These are phyloP conservation scores for Radiomyces spectabilis DNA, from an alignment of 192 early-diverging fungal genomes.

Conservation along the genomic window DNA sequence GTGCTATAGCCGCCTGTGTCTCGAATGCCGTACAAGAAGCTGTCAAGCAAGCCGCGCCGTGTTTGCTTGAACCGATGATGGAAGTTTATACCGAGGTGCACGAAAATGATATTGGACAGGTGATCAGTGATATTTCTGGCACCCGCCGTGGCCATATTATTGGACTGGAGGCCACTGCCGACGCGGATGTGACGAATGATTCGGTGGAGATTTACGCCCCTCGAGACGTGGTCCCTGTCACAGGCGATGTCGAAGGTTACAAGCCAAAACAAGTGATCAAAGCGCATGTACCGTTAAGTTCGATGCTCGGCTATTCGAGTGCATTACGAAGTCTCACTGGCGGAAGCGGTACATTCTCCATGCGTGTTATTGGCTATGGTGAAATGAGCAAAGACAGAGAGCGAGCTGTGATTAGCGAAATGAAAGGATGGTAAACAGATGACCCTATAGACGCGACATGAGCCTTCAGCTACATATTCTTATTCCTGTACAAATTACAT, in stretches of 20 bases:
- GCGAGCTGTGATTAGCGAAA: constrained; percentile 58
- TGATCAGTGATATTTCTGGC: constrained; percentile 78
- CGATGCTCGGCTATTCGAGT: constrained; percentile 82
- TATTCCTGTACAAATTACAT: no score
- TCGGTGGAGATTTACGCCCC: constrained; percentile 42
- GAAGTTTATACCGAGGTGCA: constrained; percentile 61
- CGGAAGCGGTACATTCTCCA: constrained; percentile 76
- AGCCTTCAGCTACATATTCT: no score
- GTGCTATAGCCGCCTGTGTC: constrained; percentile 56
- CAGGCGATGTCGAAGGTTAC: constrained; percentile 11
- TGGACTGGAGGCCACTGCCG: constrained; percentile 36
- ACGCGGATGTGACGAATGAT: constrained; percentile 16
- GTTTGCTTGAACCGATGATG: constrained; percentile 83
- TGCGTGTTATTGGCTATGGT: constrained; percentile 80
- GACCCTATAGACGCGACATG: no score
- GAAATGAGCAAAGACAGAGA: constrained; percentile 68
- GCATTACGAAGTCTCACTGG: constrained; percentile 79
- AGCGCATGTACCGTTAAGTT: constrained; percentile 66
- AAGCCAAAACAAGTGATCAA: constrained; percentile 37
- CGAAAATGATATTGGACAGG: constrained; percentile 64
- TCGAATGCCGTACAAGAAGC: constrained; percentile 57
- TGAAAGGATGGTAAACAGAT: constrained; percentile 29
- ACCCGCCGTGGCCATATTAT: constrained; percentile 65
- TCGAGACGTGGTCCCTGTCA: constrained; percentile 23
- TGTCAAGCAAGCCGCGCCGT: constrained; percentile 24